Conservation (phyloP, 371 early-diverging fungal species). For the Actinomortierella wolfii region DNA sequence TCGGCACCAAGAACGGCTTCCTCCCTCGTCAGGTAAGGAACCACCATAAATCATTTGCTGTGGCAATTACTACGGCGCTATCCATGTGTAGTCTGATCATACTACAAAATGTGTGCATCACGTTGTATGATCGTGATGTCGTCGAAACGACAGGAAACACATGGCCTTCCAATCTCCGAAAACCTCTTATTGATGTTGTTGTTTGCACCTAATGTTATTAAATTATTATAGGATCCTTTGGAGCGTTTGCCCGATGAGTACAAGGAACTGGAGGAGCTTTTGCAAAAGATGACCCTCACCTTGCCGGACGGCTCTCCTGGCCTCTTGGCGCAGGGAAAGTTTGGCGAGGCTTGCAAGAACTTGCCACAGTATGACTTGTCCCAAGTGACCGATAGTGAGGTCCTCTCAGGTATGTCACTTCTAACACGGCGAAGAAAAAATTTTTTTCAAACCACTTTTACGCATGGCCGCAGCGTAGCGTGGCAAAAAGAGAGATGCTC, state of each 20-base stretch:
- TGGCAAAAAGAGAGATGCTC: no score
- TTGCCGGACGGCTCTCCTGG: slow-evolving; percentile 70
- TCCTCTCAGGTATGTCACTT: slow-evolving; percentile 64
- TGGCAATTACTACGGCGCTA: no score
- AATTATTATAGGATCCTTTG: slow-evolving; percentile 59
- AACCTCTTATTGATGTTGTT: neutral
- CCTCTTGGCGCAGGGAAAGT: slow-evolving; percentile 75
- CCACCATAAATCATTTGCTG: neutral
- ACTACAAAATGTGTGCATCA: no score
- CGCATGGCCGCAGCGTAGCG: no score
- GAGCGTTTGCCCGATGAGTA: slow-evolving; percentile 69
- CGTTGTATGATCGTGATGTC: no score
- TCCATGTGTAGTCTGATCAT: no score
- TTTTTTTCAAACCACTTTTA: no score
- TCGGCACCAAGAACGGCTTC: slow-evolving; percentile 72
- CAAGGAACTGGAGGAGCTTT: slow-evolving; percentile 66
- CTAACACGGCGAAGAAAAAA: no score
- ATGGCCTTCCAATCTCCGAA: no score
- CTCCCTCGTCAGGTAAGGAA: slow-evolving; percentile 60
- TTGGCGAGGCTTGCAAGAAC: slow-evolving; percentile 76
- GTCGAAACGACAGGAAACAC: no score
- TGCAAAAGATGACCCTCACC: slow-evolving; percentile 80
- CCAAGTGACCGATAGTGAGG: slow-evolving; percentile 65
- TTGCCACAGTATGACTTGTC: slow-evolving; percentile 78
- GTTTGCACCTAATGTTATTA: slow-evolving; percentile 1